Evolutionary conservation across 2,329 filamentous ascomycete species (phyloP).

Genomic region (Neonectria magnoliae): DNA sequence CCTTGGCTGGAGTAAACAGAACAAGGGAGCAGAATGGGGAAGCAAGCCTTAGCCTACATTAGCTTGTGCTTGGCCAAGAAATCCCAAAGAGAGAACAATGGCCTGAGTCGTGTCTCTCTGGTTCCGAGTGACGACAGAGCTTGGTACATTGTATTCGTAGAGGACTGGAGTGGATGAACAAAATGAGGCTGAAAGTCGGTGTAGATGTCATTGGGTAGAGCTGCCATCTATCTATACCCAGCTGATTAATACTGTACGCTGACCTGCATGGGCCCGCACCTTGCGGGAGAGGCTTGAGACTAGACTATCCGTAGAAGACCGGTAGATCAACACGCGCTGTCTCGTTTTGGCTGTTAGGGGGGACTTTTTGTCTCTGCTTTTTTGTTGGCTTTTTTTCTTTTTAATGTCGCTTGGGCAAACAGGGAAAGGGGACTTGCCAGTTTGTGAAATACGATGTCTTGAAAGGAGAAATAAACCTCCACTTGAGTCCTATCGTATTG

Average conservation of each 20-base stretch:
- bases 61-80: neutral
- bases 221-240: too few species aligned
- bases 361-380: neutral
- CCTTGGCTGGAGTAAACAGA: neutral
- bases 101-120: neutral
- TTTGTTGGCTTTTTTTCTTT: neutral
- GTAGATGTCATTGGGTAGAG: too few species aligned
- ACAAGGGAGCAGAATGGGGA: too few species aligned
- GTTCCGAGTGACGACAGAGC: neutral
- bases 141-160: neutral
- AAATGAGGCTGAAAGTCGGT: neutral
- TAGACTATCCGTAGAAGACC: neutral
- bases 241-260: too few species aligned
- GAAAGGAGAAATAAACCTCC: too few species aligned
- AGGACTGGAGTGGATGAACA: neutral
- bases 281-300: neutral
- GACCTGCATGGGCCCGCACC: too few species aligned
- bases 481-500: too few species aligned
- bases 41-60: neutral
- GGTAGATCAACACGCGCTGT: neutral
- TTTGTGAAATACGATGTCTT: too few species aligned
- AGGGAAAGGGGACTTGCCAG: too few species aligned
- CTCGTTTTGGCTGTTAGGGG: neutral
- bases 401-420: neutral
- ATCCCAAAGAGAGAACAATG: neutral